Evolutionary conservation across 2,329 filamentous ascomycete genomes (phyloP), one percentile per base, ranked within the genome.

Genomic region (Colletotrichum tropicicola): DNA sequence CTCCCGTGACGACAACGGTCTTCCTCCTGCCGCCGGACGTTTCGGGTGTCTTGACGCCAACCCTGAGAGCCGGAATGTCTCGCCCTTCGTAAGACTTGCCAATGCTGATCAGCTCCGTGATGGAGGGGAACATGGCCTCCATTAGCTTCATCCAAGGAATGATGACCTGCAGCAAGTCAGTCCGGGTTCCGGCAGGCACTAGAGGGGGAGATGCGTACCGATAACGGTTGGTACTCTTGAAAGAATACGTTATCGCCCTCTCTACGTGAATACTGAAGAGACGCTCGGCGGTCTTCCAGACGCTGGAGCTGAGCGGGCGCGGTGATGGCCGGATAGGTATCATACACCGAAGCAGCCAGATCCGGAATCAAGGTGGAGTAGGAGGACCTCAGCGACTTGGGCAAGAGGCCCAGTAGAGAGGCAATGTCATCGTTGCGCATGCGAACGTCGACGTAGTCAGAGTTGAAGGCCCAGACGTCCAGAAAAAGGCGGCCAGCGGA

Each of bases 91-190:
- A 95, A 1, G 92, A 92, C n/a, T 87, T 85, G n/a, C 96, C 96
- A 35, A 98, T 88, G 61, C 81, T 91, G 68, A 91, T 87, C 69
- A 91, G 86, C 55, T 88, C 84, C 43, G 95, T 91, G 70, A 94
- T 90, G 0, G 89, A 90, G 0, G 93, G 91, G 75, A 98, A 98
- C 87, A 98, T 94, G 59, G 93, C 95, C 45, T 93, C 88, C 69
- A 98, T 86, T 39, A 98, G 85, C 51, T 89, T 89, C 91, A 98
- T 94, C 96, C 96, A 99, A 35, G 91, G 92, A n/a, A 87, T 81
- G 61, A 97, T 92, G 44, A 86, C 77, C 73, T 76, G 54, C 17
- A 15, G 12, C 32, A n/a, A 10, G 44, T 68, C 32, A 71, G 69
- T 23, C 41, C 21, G 47, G 69, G 67, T 6, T 61, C 52, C 47